Evolutionary conservation across 495 filamentous ascomycete species (phyloP), one percentile per base, ranked within the genome.

Genomic region (Oidiodendron maius): DNA sequence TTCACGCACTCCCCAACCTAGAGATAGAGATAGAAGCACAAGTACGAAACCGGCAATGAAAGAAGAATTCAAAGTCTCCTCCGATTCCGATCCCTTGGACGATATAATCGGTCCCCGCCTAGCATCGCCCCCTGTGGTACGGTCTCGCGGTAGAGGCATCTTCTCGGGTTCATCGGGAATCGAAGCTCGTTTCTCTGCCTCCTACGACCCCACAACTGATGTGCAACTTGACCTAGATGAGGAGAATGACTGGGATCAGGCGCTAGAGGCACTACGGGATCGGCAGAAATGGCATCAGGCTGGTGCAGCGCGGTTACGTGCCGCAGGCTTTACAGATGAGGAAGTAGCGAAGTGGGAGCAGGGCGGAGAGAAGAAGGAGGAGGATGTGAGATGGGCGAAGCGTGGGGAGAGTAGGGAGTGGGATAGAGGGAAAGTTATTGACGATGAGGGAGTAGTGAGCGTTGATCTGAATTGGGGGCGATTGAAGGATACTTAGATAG

Each of bases 401-500:
- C 79, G 76, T 38, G 91, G 89, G 0, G 85, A 89, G 51, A 72
- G 78, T n/a, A 77, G 89, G 28, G 91, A 95, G 60, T 96, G 91
- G 91, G 91, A 97, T 74, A 72, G 82, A 6, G 87, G 87, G 2
- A 96, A 96, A 60, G 78, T 87, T 25, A 65, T 89, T 28, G 77
- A 81, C 51, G 75, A 72, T 11, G 84, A 57, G 20, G 61, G 48
- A 21, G 26, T 34, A 23, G 36, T 59, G 5, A 30, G 44, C 16
- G 36, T 51, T 15, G 46, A 53, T 10, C 22, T 51, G 2, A 40
- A 56, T 21, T 68, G 60, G 52, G 62, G 64, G 20, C 53, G 64
- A 28, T 47, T 66, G 21, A 64, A 63, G 35, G 60, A 53, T 44
- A 44, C 38, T 16, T 53, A 36, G 46, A 30, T 37, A 38, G 17